Evolutionary conservation across 176 grass and related monocot genomes (phyloP).

Genomic region (Phoenix dactylifera): DNA sequence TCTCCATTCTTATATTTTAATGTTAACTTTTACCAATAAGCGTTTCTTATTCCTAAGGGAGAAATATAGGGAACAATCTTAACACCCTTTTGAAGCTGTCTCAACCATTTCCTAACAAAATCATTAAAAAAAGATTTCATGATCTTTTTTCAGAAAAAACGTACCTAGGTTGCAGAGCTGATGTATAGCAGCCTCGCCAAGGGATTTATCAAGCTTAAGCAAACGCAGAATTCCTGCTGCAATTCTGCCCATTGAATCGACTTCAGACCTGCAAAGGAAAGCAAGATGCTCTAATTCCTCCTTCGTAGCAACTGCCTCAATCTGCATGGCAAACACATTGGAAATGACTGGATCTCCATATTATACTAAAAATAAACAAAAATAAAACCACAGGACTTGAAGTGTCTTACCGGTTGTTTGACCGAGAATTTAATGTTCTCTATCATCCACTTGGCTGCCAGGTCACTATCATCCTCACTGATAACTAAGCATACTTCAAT

Average conservation of each 20-base stretch:
- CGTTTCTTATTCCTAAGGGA: too few relatives aligned
- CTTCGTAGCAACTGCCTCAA: constrained; percentile 85
- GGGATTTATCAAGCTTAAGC: constrained; percentile 91
- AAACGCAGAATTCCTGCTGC: constrained; percentile 83
- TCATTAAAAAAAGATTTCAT: too few relatives aligned
- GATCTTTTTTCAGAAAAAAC: not conserved
- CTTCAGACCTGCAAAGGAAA: constrained; percentile 74
- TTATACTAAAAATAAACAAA: constrained; percentile 13
- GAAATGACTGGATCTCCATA: constrained; percentile 3
- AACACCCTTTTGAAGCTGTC: too few relatives aligned
- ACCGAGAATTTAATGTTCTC: constrained; percentile 97
- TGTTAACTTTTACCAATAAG: too few relatives aligned
- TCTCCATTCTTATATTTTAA: too few relatives aligned
- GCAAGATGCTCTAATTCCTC: constrained; percentile 83
- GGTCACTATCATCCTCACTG: constrained; percentile 46
- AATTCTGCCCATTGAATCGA: constrained; percentile 93
- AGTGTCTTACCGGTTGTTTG: constrained; percentile 66
- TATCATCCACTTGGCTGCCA: constrained; percentile 56
- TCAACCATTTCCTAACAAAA: too few relatives aligned
- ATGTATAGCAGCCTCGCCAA: constrained; percentile 75
- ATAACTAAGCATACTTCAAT: constrained; percentile 66
- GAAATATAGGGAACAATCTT: too few relatives aligned
- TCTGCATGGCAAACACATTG: constrained; percentile 28
- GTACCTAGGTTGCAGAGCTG: constrained; percentile 90
- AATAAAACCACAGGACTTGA: constrained; percentile 12